Evolutionary conservation across 2,329 filamentous ascomycete species (phyloP), one percentile per base, ranked within the genome.

Genomic region (Exophiala sp.): DNA sequence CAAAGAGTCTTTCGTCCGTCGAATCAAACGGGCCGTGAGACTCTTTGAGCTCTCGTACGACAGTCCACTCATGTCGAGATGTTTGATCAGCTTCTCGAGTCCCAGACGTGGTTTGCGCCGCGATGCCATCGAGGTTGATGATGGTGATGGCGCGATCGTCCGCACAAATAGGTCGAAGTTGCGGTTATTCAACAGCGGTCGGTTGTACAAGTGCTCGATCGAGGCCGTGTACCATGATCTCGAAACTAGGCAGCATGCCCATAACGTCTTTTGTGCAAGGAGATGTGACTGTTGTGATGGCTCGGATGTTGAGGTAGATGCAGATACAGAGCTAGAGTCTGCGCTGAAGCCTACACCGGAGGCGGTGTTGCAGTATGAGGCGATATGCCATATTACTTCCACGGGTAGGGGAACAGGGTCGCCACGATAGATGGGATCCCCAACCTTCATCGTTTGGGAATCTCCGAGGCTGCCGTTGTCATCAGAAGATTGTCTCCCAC

Each of bases 11-110:
- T 78, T 81, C 1, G 77, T 73, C 43, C 77, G 68, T 19, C 75
- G 71, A 2, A 83, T 66, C 6, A 83, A 63, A 24, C 79, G 72
- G 16, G 79, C 76, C 0, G 79, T 82, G 8, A 73, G 64, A 43
- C 76, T 77, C 57, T 77, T 80, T 48, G 70, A 75, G 53, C 77
- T 76, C 57, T 82, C 75, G 58, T 83, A 78, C 2, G 82, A 78
- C 13, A 83, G 72, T 34, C 63, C 58, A 9, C 70, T 69, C 64
- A 83, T 69, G 58, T 81, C 70, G 30, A 83, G 67, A 9, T 65
- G 61, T 29, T 71, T 72, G 11, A 83, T 73, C 16, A 73, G 58
- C 32, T 66, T 63, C 11, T 73, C 71, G 43, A 70, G 73, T 5
- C 62, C 62, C 24, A 65, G 43, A 5, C 63, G 42, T 10, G 48